Evolutionary conservation across 2,329 filamentous ascomycete genomes (phyloP).

Genomic region (Hirsutella minnesotensis): DNA sequence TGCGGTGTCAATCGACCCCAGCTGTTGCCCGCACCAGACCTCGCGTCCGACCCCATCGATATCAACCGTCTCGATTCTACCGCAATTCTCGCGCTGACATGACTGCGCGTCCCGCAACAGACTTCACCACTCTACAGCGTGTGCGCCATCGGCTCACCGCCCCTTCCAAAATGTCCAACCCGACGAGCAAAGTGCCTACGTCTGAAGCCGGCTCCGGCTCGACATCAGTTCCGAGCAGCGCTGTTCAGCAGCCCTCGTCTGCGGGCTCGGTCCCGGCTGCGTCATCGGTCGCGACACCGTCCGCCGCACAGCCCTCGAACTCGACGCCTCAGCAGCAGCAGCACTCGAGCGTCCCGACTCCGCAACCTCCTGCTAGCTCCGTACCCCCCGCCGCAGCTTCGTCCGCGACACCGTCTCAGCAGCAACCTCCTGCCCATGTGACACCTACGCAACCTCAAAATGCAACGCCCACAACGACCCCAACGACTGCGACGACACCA

Average conservation of each 20-base stretch:
- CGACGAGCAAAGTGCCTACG: neutral
- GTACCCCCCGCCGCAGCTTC: neutral
- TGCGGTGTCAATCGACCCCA: neutral
- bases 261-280: neutral
- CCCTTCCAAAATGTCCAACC: neutral
- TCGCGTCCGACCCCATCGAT: neutral
- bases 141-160: neutral
- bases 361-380: neutral
- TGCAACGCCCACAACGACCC: neutral
- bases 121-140: neutral
- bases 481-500: conserved; percentile 1
- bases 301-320: neutral
- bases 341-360: neutral
- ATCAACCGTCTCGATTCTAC: neutral
- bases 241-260: neutral
- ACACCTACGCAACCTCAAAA: conserved; percentile 1
- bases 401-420: neutral
- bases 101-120: neutral
- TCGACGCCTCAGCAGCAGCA: neutral
- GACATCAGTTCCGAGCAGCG: neutral
- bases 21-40: neutral
- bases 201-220: neutral
- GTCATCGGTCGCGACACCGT: neutral
- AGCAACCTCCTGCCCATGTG: neutral
- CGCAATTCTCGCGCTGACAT: neutral